These are phyloP conservation scores for Chrysanthemum makinoi DNA, from an alignment of 129 eudicot genomes.

Conservation along the genomic window DNA sequence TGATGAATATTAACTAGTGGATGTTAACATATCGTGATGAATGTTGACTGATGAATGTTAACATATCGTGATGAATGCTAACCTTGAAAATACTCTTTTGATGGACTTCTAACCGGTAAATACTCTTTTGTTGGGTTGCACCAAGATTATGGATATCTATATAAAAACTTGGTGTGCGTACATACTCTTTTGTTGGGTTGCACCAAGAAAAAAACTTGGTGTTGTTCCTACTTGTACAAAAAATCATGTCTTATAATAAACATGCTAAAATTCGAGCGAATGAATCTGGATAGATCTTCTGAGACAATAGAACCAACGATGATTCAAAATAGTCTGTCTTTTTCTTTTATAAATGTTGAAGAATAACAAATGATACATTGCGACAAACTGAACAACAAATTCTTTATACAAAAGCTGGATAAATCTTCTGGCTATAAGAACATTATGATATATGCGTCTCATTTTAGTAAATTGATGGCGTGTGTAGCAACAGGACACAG, in stretches of 20 bases:
- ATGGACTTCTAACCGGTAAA: too few species aligned
- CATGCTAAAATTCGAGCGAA: background rate
- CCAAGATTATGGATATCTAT: background rate
- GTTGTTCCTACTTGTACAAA: too few species aligned
- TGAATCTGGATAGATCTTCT: background rate
- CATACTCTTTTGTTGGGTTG: too few species aligned
- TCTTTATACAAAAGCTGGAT: slow-evolving; percentile 40
- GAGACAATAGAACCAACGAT: slow-evolving; percentile 35
- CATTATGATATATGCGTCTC: slow-evolving; percentile 40
- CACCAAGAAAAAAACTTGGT: too few species aligned
- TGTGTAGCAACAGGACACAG: too few species aligned
- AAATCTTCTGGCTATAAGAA: slow-evolving; percentile 19
- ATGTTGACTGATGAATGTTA: too few species aligned
- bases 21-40: too few species aligned
- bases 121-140: background rate
- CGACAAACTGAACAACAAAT: slow-evolving; percentile 40
- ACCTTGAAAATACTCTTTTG: too few species aligned
- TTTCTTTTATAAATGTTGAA: slow-evolving; percentile 22
- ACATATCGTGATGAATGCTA: too few species aligned
- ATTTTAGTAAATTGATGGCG: slow-evolving; percentile 24
- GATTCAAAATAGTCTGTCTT: slow-evolving; percentile 25
- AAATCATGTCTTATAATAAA: background rate
- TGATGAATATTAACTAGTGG: too few species aligned
- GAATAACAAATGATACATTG: slow-evolving; percentile 43
- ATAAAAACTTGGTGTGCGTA: too few species aligned